Base-by-base conservation (phyloP, 306 rosid species). In the Vigna hirtella region DNA sequence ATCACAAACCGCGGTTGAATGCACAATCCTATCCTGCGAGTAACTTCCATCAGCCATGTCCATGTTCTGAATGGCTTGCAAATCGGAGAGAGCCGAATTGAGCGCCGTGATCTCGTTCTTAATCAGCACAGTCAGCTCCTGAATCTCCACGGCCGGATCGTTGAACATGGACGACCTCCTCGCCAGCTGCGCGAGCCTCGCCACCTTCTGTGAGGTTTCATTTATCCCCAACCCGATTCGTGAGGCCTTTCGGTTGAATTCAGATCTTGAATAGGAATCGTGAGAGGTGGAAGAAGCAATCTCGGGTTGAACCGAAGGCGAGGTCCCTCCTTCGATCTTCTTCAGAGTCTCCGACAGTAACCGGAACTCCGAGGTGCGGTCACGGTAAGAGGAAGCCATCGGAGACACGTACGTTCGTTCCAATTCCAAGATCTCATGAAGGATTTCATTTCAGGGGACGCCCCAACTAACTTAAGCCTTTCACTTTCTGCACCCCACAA, bases 341-440 rank as follows among this genome's bases (percentile, higher is more conserved):
- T 88, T 90, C 49, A 94, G 87, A 38, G 97, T 89, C 62, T 85
- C 84, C 64, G 92, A 55, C 24, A 94, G 87, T 7, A 93, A 90
- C 63, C 86, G 91, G 83, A 94, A 94, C 92, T 94, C 97, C 63
- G 88, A 80, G 51, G 98, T 94, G 77, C 97, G 98, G 82, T 93
- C 98, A 24, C 96, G 88, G 86, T 73, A 93, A 12, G 83, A 66
- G 75, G 93, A 85, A 56, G 90, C 88, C 97, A 93, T 93, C 20
- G 70, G 49, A 66, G 77, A 74, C 74, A 34, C n/a, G 26, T 3
- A 18, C 61, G 30, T 20, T 18, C 6, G 65, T 26, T 28, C 5
- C 48, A 12, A n/a, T 38, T 66, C 67, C 42, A 16, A 56, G 79
- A 47, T 80, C 47, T 65, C 79, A 20, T 9, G 4, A 57, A 28